Evolutionary conservation across 1,139 yeast species (phyloP).

Genomic region (Kodamaea sp.): DNA sequence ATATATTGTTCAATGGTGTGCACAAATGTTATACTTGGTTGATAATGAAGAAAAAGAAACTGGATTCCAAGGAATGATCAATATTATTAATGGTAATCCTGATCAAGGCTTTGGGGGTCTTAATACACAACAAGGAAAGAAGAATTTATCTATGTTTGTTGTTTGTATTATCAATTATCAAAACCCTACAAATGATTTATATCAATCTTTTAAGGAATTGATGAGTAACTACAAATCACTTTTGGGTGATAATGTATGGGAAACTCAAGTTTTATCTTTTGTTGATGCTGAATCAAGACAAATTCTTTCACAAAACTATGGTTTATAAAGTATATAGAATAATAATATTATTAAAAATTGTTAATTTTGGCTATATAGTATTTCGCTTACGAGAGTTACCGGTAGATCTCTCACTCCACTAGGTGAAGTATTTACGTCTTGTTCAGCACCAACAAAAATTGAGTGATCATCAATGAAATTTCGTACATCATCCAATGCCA

Average conservation of each 20-base stretch:
- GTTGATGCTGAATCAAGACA: slow-evolving; percentile 32
- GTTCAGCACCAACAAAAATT: slow-evolving; percentile 37
- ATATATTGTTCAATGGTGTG: slow-evolving; percentile 64
- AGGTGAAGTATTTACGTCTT: slow-evolving; percentile 50
- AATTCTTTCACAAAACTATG: slow-evolving; percentile 21
- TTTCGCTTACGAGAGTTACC: slow-evolving; percentile 63
- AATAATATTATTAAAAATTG: neutral
- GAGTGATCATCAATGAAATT: slow-evolving; percentile 70
- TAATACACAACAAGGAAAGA: slow-evolving; percentile 42
- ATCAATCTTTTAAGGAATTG: slow-evolving; percentile 42
- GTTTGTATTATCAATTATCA: slow-evolving; percentile 62
- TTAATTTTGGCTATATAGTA: slow-evolving; percentile 47
- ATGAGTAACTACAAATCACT: slow-evolving; percentile 45
- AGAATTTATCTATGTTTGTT: slow-evolving; percentile 53
- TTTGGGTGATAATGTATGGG: slow-evolving; percentile 43
- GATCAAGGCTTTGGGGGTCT: slow-evolving; percentile 53
- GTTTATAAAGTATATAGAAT: slow-evolving; percentile 6
- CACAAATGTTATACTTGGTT: slow-evolving; percentile 56
- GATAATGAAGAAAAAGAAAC: slow-evolving; percentile 82
- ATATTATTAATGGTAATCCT: slow-evolving; percentile 62
- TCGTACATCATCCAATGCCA: slow-evolving; percentile 52
- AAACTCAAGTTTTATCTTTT: slow-evolving; percentile 28
- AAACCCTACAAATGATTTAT: slow-evolving; percentile 47
- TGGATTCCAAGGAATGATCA: slow-evolving; percentile 73
- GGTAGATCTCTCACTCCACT: slow-evolving; percentile 88